Evolutionary conservation across 116 monocot genomes (phyloP), one percentile per base, ranked within the genome.

Genomic region (Iris pallida): DNA sequence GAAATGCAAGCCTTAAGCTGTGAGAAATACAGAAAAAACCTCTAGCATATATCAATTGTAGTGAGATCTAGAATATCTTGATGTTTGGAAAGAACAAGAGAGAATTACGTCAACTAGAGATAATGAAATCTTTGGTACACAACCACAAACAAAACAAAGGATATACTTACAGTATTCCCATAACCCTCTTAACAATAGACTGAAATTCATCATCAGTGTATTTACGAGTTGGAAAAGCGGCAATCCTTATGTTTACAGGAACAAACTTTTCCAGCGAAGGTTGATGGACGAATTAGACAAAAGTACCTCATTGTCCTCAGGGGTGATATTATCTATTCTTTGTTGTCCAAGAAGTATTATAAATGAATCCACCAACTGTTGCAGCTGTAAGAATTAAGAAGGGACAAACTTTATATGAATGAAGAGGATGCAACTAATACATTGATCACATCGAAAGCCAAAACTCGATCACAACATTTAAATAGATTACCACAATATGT

Each of bases 141-240:
- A 30, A 30, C 30, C 30, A 30, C 30, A 30, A 30, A 30, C 30
- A 30, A 30, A 66, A 51, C 0, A n/a, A 8, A 40, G 62, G 44
- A 47, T 61, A 66, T 77, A 94, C 93, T 87, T 55, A 94, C 93
- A 94, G 63, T 60, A 94, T 74, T 52, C 87, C 93, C 93, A 94
- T 94, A 63, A 94, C 93, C 6, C 44, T 73, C 79, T 94, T 94
- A 54, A 90, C 82, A 70, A 94, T 84, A 16, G 87, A 82, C 44
- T 94, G 90, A 55, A 94, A 94, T 70, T 94, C 90, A 74, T 94
- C 93, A 79, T 94, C 93, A 8, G 90, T 90, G 66, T 94, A 94
- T 72, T 86, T 82, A 63, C 87, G 86, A 71, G 93, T 94, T 64
- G 93, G 93, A 78, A 94, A 94, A 63, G 93, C 90, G 30, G 74